These are phyloP conservation scores for Monosporascus ibericus DNA, from an alignment of 2,329 filamentous ascomycete species.

Conservation along the genomic window DNA sequence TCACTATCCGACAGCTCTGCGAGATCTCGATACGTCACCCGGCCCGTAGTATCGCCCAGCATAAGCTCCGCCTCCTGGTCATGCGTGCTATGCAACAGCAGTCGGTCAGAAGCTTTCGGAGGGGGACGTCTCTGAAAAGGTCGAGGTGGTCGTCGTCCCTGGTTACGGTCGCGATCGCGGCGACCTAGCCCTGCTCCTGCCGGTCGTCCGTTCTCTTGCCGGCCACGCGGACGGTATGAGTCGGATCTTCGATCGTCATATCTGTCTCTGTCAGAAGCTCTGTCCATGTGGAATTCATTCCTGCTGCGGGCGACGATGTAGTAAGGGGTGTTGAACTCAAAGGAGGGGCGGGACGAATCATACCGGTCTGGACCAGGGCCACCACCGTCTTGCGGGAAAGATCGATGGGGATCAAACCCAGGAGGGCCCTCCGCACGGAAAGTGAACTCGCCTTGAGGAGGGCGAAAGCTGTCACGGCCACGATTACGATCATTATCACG, in stretches of 20 bases:
- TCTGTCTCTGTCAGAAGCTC: slow-evolving; percentile 7
- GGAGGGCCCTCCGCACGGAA: slow-evolving; percentile 48
- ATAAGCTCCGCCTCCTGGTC: slow-evolving; percentile 37
- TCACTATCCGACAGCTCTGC: slow-evolving; percentile 58
- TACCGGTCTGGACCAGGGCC: slow-evolving; percentile 3
- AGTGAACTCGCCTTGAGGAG: slow-evolving; percentile 46
- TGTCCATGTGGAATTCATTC: not conserved
- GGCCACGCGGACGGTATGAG: slow-evolving; percentile 5
- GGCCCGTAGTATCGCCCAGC: slow-evolving; percentile 37
- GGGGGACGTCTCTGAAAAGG: slow-evolving; percentile 1
- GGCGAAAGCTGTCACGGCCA: slow-evolving; percentile 21
- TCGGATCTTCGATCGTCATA: slow-evolving; percentile 6
- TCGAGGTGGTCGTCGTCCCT: slow-evolving; percentile 1
- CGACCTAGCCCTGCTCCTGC: not conserved
- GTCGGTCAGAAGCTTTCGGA: slow-evolving; percentile 26
- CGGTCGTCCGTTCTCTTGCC: slow-evolving; percentile 8
- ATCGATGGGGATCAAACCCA: slow-evolving; percentile 36
- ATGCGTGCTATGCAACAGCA: slow-evolving; percentile 40
- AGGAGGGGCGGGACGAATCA: slow-evolving; percentile 5
- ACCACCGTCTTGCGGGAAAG: slow-evolving; percentile 12
- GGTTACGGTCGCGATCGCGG: slow-evolving; percentile 7
- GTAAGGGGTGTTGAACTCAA: not conserved
- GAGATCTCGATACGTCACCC: slow-evolving; percentile 47
- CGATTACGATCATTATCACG: slow-evolving; percentile 6
- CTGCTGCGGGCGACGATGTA: not conserved